Conservation (phyloP, 768 basidiomycete species). For the Vishniacozyma victoriae region DNA sequence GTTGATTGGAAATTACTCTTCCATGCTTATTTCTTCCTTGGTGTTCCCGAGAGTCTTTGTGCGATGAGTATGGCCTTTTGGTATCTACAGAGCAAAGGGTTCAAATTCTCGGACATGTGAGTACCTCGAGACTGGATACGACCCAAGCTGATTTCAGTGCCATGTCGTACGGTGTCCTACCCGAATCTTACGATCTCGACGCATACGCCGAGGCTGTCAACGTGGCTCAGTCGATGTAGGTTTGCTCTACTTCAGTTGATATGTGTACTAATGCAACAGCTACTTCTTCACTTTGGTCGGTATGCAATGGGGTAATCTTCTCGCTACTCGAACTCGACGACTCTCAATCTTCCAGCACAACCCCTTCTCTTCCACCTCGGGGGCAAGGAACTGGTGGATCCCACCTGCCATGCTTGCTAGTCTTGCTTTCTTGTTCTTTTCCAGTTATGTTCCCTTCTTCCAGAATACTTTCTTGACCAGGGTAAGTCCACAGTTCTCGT, state of each 20-base stretch:
- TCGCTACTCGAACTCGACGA: constrained; percentile 56
- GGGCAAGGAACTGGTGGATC: constrained; percentile 50
- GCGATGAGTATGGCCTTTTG: constrained; percentile 55
- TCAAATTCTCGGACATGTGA: constrained; percentile 32
- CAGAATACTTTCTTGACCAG: constrained; percentile 55
- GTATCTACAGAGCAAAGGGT: constrained; percentile 49
- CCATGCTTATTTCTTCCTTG: constrained; percentile 60
- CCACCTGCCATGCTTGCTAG: constrained; percentile 53
- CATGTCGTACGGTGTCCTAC: constrained; percentile 50
- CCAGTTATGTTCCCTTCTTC: constrained; percentile 49
- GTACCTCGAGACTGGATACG: neutral
- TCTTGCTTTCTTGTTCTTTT: constrained; percentile 52
- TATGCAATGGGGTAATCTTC: constrained; percentile 61
- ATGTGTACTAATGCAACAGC: constrained; percentile 6
- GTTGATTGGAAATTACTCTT: constrained; percentile 54
- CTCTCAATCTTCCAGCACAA: constrained; percentile 58
- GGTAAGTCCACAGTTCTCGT: constrained; percentile 40
- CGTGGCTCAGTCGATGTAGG: constrained; percentile 55
- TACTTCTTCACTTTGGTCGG: constrained; percentile 51
- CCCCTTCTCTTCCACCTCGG: constrained; percentile 44
- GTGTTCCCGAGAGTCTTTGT: constrained; percentile 52
- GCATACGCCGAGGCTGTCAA: constrained; percentile 43
- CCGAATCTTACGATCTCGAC: constrained; percentile 49
- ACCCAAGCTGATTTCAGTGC: neutral
- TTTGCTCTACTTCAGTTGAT: neutral